Evolutionary conservation across 2,329 filamentous ascomycete genomes (phyloP), one percentile per base, ranked within the genome.

Genomic region (Pestalotiopsis fici): DNA sequence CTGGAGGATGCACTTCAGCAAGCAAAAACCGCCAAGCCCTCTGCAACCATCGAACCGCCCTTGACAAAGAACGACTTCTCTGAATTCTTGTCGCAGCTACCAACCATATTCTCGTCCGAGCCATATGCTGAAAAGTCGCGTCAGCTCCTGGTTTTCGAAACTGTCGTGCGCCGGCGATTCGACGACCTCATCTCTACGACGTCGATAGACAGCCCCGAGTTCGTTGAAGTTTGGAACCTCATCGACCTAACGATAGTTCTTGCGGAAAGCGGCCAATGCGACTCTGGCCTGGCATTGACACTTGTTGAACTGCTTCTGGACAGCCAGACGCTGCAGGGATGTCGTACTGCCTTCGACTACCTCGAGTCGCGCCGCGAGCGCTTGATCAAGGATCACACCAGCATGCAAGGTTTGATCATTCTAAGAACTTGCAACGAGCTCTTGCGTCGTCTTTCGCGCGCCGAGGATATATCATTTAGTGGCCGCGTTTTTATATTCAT

Each of bases 401-500:
- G 90, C 74, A 91, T 92, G 76, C 98, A 97, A 78, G 91, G 93
- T 68, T 83, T 98, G 55, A 90, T 97, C 67, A 96, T 98, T 71
- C 83, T 99, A n/a, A 88, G 96, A 74, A 93, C 92, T 68, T 99
- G 96, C 81, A 99, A 98, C 78, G 96, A 98, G 80, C 85, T 99
- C 18, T 85, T 99, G n/a, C 90, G 95, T 43, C 88, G 96, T 59
- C 86, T 99, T 2, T 98, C 96, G n/a, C 89, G 96, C 66, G 95
- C 96, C 3, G 95, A 98, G 78, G 96, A 99, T 79, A 97, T 96
- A 0, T 94, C 97, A 0, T 99, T 99, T 77, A 99, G 96, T 76
- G 96, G 96, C 18, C 89, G 96, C 50, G 96, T 99, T 28, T 98
- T 98, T 79, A 98, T 99, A 71, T 99, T 98, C 79, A 89, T 99